Evolutionary conservation across 768 basidiomycete genomes (phyloP).

Genomic region (Lentinula guzmanii): DNA sequence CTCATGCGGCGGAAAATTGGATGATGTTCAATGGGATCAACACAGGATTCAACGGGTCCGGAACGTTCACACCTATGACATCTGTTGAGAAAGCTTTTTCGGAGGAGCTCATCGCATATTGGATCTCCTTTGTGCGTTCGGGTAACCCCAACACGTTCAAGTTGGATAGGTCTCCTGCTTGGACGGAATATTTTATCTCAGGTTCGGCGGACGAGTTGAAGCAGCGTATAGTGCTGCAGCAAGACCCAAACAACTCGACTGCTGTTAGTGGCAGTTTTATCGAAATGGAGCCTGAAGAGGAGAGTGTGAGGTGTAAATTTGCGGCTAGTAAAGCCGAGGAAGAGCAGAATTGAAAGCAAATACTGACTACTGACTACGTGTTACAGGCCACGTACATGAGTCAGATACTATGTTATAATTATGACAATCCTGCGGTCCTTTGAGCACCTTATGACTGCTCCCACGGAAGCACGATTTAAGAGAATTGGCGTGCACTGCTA

Average conservation of each 20-base stretch:
- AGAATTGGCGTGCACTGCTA: no score
- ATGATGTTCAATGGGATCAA: slow-evolving; percentile 60
- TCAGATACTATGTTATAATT: background rate
- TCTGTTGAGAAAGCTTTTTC: slow-evolving; percentile 45
- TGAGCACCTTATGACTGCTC: no score
- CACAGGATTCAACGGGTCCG: slow-evolving; percentile 53
- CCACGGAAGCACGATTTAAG: no score
- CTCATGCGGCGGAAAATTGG: slow-evolving; percentile 59
- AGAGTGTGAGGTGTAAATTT: slow-evolving; percentile 32
- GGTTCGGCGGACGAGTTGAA: slow-evolving; percentile 10
- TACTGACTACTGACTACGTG: background rate
- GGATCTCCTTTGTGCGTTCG: slow-evolving; percentile 59
- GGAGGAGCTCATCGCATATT: slow-evolving; percentile 56
- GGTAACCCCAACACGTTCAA: slow-evolving; percentile 52
- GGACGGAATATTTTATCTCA: slow-evolving; percentile 32
- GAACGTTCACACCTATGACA: slow-evolving; percentile 39
- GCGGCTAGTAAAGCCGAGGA: slow-evolving; percentile 24
- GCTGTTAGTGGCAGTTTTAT: slow-evolving; percentile 32
- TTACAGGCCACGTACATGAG: no score
- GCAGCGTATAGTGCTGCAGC: slow-evolving; percentile 39
- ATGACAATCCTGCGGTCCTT: no score
- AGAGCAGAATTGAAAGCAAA: slow-evolving; percentile 26
- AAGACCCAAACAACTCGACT: slow-evolving; percentile 21
- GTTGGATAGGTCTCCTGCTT: slow-evolving; percentile 42
- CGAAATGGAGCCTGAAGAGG: slow-evolving; percentile 30